Base-by-base conservation (phyloP, 352 stramenopile species). In the Phytophthora hibernalis region DNA sequence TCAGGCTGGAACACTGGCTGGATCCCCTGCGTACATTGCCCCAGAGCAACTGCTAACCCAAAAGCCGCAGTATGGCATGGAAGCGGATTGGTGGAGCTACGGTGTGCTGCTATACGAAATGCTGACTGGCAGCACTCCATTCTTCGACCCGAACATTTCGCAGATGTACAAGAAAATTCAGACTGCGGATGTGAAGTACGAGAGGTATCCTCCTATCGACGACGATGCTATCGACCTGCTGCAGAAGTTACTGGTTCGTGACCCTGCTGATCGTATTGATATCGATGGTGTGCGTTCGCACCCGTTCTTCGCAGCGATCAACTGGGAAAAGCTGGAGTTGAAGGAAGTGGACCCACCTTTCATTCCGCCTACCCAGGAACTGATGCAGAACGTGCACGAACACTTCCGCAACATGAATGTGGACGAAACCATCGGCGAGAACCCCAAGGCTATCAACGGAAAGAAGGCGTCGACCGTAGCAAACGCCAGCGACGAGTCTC, bases 71-170 rank as follows among this genome's bases (percentile, higher is more conserved):
- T 96, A 97, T 68, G 87, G 86, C 35, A 92, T 92, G 79, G 83
- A 85, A 33, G 90, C 90, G 18, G 91, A 97, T 68, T 97, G 91
- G 91, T 97, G 91, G 91, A 96, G 89, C 57, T 93, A 96, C 48
- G 91, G 91, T 44, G 87, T 97, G 16, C 61, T 97, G 16, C 49
- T 97, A 18, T 97, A 95, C 54, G 91, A 97, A 68, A 93, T 97
- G 80, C 70, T 97, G 22, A 95, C 86, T 7, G 92, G 92, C 15
- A 79, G 70, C 45, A 97, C 91, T 57, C 92, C 92, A 51, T 98
- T 97, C 69, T 83, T 95, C 47, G 85, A 96, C 68, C 61, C 76
- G 7, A 93, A 95, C 57, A 87, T 93, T 16, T 93, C 88, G 42
- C 76, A 89, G 24, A 94, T 96, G 82, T 97, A 95, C 78, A 92